A percentile compares a stretch with the other conserved stretches of the same genome.
Evolutionary conservation across 805 yeast species (phyloP).

Genomic region (Myxozyma lipomycoides): DNA sequence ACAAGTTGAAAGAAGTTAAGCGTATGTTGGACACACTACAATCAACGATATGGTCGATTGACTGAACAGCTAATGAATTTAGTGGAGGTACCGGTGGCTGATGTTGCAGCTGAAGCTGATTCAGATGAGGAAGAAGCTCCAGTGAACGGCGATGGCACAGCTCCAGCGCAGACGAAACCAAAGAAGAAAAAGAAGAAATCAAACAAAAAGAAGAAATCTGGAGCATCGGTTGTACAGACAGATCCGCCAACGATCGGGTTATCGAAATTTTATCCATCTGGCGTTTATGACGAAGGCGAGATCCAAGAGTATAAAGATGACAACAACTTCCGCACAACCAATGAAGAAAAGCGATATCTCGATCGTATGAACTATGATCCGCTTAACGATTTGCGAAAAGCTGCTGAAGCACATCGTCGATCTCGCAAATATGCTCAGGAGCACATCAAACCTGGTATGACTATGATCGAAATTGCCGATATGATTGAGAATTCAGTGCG

Average conservation of each 20-base stretch:
- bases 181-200: constrained; percentile 50
- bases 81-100: constrained; percentile 30
- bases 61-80: constrained; percentile 16
- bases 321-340: constrained; percentile 68
- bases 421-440: constrained; percentile 77
- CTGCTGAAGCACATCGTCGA: constrained; percentile 92
- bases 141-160: constrained; percentile 33
- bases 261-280: constrained; percentile 63
- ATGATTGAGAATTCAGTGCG: constrained; percentile 81
- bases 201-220: constrained; percentile 43
- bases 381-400: constrained; percentile 90
- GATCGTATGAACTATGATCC: constrained; percentile 56
- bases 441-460: constrained; percentile 83
- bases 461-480: constrained; percentile 85
- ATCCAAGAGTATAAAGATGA: constrained; percentile 74
- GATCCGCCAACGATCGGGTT: constrained; percentile 57
- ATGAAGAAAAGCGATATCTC: constrained; percentile 77
- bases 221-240: constrained; percentile 33
- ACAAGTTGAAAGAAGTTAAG: background rate
- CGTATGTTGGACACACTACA: background rate
- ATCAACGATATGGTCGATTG: background rate
- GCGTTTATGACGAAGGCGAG: constrained; percentile 79
- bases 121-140: constrained; percentile 32
- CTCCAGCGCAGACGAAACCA: constrained; percentile 35
- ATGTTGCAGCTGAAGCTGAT: constrained; percentile 37